Evolutionary conservation across 2,329 filamentous ascomycete species (phyloP), one percentile per base, ranked within the genome.

Genomic region (Xylaria sp.): DNA sequence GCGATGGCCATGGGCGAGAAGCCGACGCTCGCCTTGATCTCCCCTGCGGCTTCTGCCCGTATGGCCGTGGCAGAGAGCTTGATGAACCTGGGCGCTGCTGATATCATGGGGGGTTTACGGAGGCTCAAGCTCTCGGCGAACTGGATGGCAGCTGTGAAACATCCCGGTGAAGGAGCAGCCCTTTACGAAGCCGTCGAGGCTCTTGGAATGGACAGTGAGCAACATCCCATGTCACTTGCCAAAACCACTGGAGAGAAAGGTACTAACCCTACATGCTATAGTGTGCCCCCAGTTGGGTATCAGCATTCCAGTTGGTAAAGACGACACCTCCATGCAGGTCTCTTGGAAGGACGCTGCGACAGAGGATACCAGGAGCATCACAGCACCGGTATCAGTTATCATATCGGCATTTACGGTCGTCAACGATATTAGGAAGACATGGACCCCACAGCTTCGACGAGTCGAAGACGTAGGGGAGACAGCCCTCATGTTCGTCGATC

Each of bases 281-380:
- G 1, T 24, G 16, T 19, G 16, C n/a, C 6, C 11, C 37, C 58
- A 56, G 44, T 81, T 97, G 16, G 91, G 90, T 38, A 86, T 97
- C 60, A 92, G 89, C 56, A 97, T 97, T 57, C 94, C 93, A 2
- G 93, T 97, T 9, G 93, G 93, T 52, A 97, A 97, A 76, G 93
- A 97, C 72, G 97, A 93, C 0, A 96, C 95, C 74, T 97, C 92
- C 2, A 97, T 97, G 94, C 97, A 97, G 79, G 93, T 94, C 67
- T 91, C 91, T 53, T 97, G 94, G 94, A 88, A 86, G 67, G 89
- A 93, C 63, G 77, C 79, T 59, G 77, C 82, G 52, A 83, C 78
- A 38, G 83, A 84, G 22, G 81, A 89, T 57, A 76, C 82, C 17
- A 93, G 90, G 76, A 92, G 92, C 63, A 93, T 97, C 44, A 96